Evolutionary conservation across 2,329 filamentous ascomycete genomes (phyloP).

Genomic region (Emmonsiellopsis sp.): DNA sequence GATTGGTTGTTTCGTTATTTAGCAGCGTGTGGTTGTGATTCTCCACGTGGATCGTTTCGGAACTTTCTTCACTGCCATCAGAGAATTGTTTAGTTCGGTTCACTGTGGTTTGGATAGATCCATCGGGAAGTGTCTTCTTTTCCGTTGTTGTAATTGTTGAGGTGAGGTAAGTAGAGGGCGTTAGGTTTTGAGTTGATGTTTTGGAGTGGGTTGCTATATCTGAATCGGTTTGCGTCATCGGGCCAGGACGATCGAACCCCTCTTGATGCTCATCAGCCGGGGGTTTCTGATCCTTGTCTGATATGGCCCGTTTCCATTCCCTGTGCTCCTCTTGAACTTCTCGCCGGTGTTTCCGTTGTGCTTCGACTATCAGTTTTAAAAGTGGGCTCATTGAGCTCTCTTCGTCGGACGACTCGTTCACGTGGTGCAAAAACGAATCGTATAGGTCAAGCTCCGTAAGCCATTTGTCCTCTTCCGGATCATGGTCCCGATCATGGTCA

Average conservation of each 20-base stretch:
- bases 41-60: constrained; percentile 34
- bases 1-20: not conserved
- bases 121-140: constrained; percentile 46
- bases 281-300: not conserved
- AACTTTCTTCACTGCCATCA: constrained; percentile 52
- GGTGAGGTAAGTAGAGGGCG: constrained; percentile 28
- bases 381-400: constrained; percentile 27
- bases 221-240: not conserved
- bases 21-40: not conserved
- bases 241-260: not conserved
- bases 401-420: constrained; percentile 24
- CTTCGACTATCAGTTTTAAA: constrained; percentile 26
- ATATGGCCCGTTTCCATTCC: constrained; percentile 11
- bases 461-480: constrained; percentile 17
- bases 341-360: constrained; percentile 18
- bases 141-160: constrained; percentile 51
- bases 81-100: constrained; percentile 50
- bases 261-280: not conserved
- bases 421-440: constrained; percentile 38
- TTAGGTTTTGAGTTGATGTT: not conserved
- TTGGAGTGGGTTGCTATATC: not conserved
- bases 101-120: constrained; percentile 49
- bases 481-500: constrained; percentile 20
- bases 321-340: constrained; percentile 13
- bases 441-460: constrained; percentile 47